These are phyloP conservation scores for Begonia peltatifolia DNA, from an alignment of 306 rosid genomes.

Conservation along the genomic window DNA sequence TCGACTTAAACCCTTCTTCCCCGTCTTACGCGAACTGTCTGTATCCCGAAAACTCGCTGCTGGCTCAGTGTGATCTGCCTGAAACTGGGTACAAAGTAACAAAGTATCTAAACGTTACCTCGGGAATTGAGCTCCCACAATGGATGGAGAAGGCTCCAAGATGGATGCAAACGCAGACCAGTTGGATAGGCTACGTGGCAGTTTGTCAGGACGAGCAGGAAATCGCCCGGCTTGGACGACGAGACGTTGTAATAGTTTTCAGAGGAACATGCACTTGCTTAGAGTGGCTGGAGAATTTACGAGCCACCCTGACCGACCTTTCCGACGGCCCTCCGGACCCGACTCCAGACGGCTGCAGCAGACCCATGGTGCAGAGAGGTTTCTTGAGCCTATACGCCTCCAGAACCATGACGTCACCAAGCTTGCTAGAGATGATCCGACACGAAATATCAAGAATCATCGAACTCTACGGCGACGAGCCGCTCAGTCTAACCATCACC, in stretches of 20 bases:
- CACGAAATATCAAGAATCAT: conserved; percentile 28
- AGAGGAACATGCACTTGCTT: conserved; percentile 52
- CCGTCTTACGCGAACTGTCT: conserved; percentile 29
- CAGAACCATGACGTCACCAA: background rate
- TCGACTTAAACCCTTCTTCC: conserved; percentile 25
- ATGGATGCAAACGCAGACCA: conserved; percentile 18
- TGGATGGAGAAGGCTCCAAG: conserved; percentile 28
- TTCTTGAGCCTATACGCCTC: conserved; percentile 47
- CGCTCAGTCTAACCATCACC: conserved; percentile 43
- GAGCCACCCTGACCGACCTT: conserved; percentile 27
- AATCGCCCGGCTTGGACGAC: conserved; percentile 43
- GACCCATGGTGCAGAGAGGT: conserved; percentile 50
- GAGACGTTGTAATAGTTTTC: conserved; percentile 41
- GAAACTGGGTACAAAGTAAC: conserved; percentile 38
- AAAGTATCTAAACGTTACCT: conserved; percentile 41
- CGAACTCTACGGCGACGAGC: conserved; percentile 19
- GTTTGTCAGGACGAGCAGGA: conserved; percentile 44
- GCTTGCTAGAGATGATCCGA: conserved; percentile 30
- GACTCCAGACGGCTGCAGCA: background rate
- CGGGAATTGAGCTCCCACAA: conserved; percentile 30
- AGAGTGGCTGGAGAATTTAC: conserved; percentile 62
- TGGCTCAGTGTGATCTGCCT: conserved; percentile 12
- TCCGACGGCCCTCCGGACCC: background rate
- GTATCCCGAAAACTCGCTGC: conserved; percentile 16
- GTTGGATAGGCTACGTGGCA: conserved; percentile 55